Percentiles rank a stretch among this genome's conserved stretches.
Conservation (phyloP, 2,329 filamentous ascomycete genomes). For the Calycina herbarum region DNA sequence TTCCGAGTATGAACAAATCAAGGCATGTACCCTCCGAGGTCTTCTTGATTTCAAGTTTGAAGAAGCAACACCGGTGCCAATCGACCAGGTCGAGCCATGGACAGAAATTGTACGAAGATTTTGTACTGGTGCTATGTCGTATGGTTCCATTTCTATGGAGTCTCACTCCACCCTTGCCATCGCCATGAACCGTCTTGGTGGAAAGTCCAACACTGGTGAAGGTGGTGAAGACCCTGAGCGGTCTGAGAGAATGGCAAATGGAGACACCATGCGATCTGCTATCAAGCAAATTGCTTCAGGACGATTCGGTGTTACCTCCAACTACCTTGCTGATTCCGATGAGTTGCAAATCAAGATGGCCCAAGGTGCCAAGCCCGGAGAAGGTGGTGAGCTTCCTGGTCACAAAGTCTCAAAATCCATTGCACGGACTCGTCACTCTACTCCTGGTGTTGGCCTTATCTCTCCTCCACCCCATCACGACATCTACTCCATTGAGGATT, state of each 20-base stretch:
- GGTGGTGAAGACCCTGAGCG: constrained; percentile 95
- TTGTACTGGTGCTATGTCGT: constrained; percentile 97
- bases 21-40: constrained; percentile 90
- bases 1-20: constrained; percentile 93
- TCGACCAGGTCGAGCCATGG: constrained; percentile 97
- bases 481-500: constrained; percentile 96
- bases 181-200: constrained; percentile 94
- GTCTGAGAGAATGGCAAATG: constrained; percentile 81
- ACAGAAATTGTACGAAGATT: constrained; percentile 96
- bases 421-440: constrained; percentile 91
- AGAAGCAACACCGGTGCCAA: constrained; percentile 78
- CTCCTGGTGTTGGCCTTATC: constrained; percentile 92
- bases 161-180: constrained; percentile 94
- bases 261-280: constrained; percentile 93
- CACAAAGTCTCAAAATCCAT: constrained; percentile 97
- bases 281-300: constrained; percentile 98
- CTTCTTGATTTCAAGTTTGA: constrained; percentile 97
- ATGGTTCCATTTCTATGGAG: constrained; percentile 98
- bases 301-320: constrained; percentile 92
- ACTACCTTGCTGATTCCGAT: constrained; percentile 91
- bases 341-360: constrained; percentile 99
- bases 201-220: constrained; percentile 97
- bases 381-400: constrained; percentile 94
- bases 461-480: constrained; percentile 96
- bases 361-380: constrained; percentile 95